Conservation (phyloP, 2,329 filamentous ascomycete species). For the Coniella vitis region DNA sequence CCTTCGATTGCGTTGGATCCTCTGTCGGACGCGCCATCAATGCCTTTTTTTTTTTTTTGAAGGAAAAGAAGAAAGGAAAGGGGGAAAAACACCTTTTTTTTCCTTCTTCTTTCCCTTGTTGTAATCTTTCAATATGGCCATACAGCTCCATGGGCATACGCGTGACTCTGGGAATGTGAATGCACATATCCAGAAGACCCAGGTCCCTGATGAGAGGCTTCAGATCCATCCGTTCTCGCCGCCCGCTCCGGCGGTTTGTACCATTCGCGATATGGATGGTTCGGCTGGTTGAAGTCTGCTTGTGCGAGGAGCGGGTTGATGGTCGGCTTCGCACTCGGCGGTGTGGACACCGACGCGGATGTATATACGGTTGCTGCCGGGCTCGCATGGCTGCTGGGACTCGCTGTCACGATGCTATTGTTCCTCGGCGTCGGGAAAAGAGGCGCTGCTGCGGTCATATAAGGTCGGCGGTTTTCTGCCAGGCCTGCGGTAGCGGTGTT, state of each 20-base stretch:
- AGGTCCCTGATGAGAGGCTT: background rate
- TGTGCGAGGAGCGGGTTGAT: conserved; percentile 62
- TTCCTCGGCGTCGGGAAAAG: background rate
- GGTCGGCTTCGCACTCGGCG: conserved; percentile 30
- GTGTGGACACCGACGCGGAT: conserved; percentile 12
- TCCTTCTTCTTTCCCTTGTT: background rate
- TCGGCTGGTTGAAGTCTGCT: conserved; percentile 70
- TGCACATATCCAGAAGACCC: background rate
- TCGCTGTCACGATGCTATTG: conserved; percentile 5
- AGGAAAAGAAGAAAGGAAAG: too few species aligned
- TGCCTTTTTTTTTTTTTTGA: too few species aligned
- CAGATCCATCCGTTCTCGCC: conserved; percentile 20
- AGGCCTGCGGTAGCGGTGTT: conserved; percentile 9
- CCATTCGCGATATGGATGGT: conserved; percentile 75
- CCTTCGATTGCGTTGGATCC: too few species aligned
- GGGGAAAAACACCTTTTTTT: too few species aligned
- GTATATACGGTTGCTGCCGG: conserved; percentile 11
- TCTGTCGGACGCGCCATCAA: too few species aligned
- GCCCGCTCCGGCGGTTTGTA: conserved; percentile 62
- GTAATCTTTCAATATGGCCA: conserved; percentile 8
- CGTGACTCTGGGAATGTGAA: too few species aligned
- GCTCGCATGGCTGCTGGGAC: conserved; percentile 10
- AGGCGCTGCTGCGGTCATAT: background rate
- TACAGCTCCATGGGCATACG: conserved; percentile 5
- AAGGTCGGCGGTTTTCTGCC: conserved; percentile 9